Conservation (phyloP, 2,329 filamentous ascomycete genomes). For the Sporothrix variecibatus region DNA sequence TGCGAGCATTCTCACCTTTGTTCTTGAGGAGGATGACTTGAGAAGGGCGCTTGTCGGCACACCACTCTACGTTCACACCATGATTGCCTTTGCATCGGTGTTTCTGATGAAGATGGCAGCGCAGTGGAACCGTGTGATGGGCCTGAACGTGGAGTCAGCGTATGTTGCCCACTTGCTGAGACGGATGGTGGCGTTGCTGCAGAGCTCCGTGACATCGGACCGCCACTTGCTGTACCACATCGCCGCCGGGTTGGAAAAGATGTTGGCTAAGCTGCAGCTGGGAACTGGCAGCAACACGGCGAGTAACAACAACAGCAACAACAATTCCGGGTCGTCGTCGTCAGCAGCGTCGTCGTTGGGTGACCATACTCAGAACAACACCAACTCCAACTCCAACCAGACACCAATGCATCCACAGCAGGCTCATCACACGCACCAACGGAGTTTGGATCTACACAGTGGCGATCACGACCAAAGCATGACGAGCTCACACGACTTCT, state of each 20-base stretch:
- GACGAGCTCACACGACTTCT: background rate
- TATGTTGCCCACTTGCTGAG: slow-evolving; percentile 39
- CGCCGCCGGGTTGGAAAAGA: background rate
- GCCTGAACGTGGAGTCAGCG: slow-evolving; percentile 39
- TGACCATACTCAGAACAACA: background rate
- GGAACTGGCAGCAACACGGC: background rate
- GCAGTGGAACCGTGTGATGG: slow-evolving; percentile 39
- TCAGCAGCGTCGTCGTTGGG: background rate
- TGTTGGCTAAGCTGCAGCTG: background rate
- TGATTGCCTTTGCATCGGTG: slow-evolving; percentile 39
- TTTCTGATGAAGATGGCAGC: slow-evolving; percentile 40
- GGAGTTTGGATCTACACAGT: background rate
- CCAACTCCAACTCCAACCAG: background rate
- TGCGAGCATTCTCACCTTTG: slow-evolving; percentile 47
- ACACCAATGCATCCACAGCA: background rate
- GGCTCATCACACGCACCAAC: background rate
- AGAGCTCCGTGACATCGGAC: background rate
- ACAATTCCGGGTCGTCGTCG: background rate
- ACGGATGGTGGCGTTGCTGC: slow-evolving; percentile 4
- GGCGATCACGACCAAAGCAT: background rate
- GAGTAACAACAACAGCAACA: background rate
- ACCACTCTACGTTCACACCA: slow-evolving; percentile 40
- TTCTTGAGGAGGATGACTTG: slow-evolving; percentile 37
- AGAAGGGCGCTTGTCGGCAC: slow-evolving; percentile 31
- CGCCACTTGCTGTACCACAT: background rate